Conservation (phyloP, 768 basidiomycete genomes). For the Cystoderma amianthinum region DNA sequence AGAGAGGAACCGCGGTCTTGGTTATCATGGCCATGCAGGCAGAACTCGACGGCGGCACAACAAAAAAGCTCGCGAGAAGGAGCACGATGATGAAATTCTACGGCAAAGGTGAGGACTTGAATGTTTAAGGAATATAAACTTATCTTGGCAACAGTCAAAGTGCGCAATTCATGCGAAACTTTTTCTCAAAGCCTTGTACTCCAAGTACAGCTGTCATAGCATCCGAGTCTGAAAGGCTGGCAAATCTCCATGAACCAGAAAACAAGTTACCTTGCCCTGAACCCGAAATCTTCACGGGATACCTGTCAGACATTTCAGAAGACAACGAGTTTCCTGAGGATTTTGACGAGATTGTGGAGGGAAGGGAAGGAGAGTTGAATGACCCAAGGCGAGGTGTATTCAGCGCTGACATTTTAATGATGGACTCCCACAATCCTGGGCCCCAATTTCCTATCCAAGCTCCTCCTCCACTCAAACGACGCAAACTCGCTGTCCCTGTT, state of each 20-base stretch:
- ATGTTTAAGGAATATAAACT: not conserved
- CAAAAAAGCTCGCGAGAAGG: slow-evolving; percentile 9
- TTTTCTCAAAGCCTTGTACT: not conserved
- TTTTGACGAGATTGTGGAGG: too few species aligned
- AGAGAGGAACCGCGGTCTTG: slow-evolving; percentile 7
- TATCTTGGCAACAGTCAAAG: not conserved
- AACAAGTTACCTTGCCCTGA: slow-evolving; percentile 5
- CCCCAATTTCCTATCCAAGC: not conserved
- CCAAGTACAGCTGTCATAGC: not conserved
- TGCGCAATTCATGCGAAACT: not conserved
- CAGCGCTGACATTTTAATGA: not conserved
- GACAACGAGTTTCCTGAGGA: slow-evolving; percentile 4
- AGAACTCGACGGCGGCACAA: slow-evolving; percentile 3
- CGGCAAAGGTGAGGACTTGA: slow-evolving; percentile 4
- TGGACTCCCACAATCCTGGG: not conserved
- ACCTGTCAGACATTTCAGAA: slow-evolving; percentile 13
- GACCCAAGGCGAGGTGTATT: not conserved
- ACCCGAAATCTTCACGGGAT: slow-evolving; percentile 10
- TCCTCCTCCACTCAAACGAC: slow-evolving; percentile 14
- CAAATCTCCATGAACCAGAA: not conserved
- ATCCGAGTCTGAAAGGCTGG: not conserved
- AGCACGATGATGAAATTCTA: slow-evolving; percentile 1
- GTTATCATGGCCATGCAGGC: slow-evolving; percentile 7
- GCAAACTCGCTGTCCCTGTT: slow-evolving; percentile 12
- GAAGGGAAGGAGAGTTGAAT: not conserved